These are phyloP conservation scores for Saccharomycopsis fibuligera DNA, from an alignment of 805 yeast genomes.

Conservation along the genomic window DNA sequence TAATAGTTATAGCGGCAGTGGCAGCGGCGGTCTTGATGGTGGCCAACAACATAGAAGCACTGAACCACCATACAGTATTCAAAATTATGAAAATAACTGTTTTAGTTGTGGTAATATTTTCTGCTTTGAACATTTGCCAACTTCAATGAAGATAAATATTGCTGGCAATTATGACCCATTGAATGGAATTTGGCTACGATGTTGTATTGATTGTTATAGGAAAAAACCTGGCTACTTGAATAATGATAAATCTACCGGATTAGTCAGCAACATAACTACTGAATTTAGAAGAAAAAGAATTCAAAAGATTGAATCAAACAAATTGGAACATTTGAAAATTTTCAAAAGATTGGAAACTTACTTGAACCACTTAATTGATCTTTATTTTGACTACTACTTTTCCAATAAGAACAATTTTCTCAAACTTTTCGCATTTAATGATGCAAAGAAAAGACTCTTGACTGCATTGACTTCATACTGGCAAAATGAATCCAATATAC, in stretches of 20 bases:
- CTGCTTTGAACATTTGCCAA: constrained; percentile 60
- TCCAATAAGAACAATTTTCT: constrained; percentile 25
- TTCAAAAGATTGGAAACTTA: constrained; percentile 55
- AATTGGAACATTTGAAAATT: constrained; percentile 48
- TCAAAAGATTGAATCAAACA: constrained; percentile 38
- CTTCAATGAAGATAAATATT: constrained; percentile 43
- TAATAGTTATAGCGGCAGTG: not conserved
- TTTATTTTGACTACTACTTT: constrained; percentile 25
- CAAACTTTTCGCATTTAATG: constrained; percentile 24
- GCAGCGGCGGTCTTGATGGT: not conserved
- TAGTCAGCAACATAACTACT: constrained; percentile 37
- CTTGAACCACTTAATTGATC: constrained; percentile 25
- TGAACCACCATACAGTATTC: not conserved
- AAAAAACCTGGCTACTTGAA: constrained; percentile 48
- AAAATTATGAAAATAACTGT: constrained; percentile 11
- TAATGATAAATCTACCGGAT: constrained; percentile 30
- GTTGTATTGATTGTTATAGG: constrained; percentile 59
- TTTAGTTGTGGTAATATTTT: constrained; percentile 57
- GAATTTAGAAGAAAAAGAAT: constrained; percentile 39
- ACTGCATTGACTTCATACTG: constrained; percentile 45
- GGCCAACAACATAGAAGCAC: not conserved
- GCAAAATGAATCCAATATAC: constrained; percentile 47
- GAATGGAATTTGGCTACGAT: constrained; percentile 60
- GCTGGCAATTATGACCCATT: constrained; percentile 40
- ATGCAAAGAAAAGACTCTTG: constrained; percentile 28